These are phyloP conservation scores for Elsinoe batatas DNA, from an alignment of 2,329 filamentous ascomycete species.

Conservation along the genomic window DNA sequence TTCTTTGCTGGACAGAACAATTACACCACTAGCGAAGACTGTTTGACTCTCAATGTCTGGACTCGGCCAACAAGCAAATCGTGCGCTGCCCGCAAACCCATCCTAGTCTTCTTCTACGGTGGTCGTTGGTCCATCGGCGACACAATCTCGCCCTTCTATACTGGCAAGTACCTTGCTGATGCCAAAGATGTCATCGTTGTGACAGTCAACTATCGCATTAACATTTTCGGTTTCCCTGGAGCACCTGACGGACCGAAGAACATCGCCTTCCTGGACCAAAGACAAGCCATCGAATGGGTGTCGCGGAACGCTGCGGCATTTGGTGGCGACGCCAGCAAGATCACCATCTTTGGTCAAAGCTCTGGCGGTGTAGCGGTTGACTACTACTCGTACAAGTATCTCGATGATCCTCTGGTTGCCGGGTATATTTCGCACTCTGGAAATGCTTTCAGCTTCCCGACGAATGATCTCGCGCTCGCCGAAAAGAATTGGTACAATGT, in stretches of 20 bases:
- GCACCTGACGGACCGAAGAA: slow-evolving; percentile 24
- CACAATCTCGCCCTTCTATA: slow-evolving; percentile 23
- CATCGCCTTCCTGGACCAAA: slow-evolving; percentile 32
- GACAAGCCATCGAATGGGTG: slow-evolving; percentile 32
- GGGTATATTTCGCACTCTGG: slow-evolving; percentile 32
- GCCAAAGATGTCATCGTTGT: slow-evolving; percentile 34
- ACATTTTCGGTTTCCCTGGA: slow-evolving; percentile 32
- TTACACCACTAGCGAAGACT: slow-evolving; percentile 29
- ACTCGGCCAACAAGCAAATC: slow-evolving; percentile 25
- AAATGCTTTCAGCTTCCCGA: slow-evolving; percentile 35
- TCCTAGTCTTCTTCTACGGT: slow-evolving; percentile 39
- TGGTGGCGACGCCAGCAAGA: slow-evolving; percentile 31
- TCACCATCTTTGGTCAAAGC: slow-evolving; percentile 33
- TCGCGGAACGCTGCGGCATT: slow-evolving; percentile 33
- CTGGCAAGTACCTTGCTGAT: slow-evolving; percentile 34
- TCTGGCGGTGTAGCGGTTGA: slow-evolving; percentile 34
- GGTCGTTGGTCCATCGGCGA: slow-evolving; percentile 25
- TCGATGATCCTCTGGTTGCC: slow-evolving; percentile 28
- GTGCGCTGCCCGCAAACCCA: slow-evolving; percentile 29
- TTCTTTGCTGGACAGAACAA: slow-evolving; percentile 16
- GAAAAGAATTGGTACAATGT: slow-evolving; percentile 36
- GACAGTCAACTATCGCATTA: slow-evolving; percentile 26
- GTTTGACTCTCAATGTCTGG: slow-evolving; percentile 39
- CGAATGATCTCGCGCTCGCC: slow-evolving; percentile 29
- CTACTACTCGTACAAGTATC: slow-evolving; percentile 34